Conservation (phyloP, 202 grass and related monocot species). For the Panicum virgatum region DNA sequence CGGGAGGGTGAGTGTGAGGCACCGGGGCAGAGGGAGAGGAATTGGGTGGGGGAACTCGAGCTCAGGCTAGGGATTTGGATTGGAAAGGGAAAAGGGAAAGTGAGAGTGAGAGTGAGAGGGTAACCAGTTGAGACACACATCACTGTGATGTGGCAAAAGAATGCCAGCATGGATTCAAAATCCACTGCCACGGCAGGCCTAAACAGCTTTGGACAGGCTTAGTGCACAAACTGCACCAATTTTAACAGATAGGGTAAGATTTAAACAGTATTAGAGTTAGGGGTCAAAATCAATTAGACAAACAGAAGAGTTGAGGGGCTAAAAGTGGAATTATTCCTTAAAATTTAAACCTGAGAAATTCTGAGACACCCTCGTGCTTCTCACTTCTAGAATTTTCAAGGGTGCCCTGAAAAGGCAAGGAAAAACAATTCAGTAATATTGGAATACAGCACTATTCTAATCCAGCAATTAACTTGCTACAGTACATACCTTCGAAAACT, state of each 20-base stretch:
- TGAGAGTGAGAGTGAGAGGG: too few species aligned
- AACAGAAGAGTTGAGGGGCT: not conserved
- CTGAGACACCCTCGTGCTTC: constrained; percentile 23
- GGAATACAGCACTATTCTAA: not conserved
- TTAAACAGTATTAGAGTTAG: not conserved
- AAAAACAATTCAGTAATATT: constrained; percentile 35
- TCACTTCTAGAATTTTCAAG: constrained; percentile 25
- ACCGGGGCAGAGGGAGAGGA: too few species aligned
- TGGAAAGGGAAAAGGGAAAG: too few species aligned
- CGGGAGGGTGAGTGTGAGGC: too few species aligned
- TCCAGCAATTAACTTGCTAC: constrained; percentile 17
- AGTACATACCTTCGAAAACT: constrained; percentile 41
- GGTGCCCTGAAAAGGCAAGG: constrained; percentile 50
- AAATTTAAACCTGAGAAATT: constrained; percentile 59
- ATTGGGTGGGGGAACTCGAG: too few species aligned
- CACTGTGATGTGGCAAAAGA: too few species aligned
- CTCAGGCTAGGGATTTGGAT: too few species aligned
- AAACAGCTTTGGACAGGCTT: not conserved
- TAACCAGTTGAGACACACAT: too few species aligned
- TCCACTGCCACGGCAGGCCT: not conserved
- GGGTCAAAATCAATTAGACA: not conserved
- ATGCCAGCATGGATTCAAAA: too few species aligned
- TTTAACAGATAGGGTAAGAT: not conserved
- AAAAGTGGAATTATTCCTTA: not conserved
- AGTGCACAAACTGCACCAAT: not conserved